Evolutionary conservation across 2,329 filamentous ascomycete genomes (phyloP).

Genomic region (Esteya vermicola): DNA sequence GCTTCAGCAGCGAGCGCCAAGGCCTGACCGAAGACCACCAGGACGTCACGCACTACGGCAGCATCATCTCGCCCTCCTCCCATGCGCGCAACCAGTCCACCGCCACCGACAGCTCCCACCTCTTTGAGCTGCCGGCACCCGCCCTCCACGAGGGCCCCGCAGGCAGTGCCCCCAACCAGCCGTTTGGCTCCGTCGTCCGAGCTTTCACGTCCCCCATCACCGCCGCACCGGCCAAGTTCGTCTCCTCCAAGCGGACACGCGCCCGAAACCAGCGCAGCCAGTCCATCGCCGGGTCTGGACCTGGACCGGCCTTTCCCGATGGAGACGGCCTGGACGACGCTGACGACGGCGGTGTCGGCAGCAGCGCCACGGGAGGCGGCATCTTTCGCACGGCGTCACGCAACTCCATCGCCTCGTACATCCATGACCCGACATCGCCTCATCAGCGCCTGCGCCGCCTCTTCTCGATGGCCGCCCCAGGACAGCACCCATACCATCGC

Average conservation of each 20-base stretch:
- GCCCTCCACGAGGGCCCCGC: slow-evolving; percentile 33
- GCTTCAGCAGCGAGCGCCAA: slow-evolving; percentile 20
- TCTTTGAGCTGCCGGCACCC: slow-evolving; percentile 39
- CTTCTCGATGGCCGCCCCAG: slow-evolving; percentile 23
- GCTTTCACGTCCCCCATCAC: too few species aligned
- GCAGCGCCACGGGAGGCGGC: slow-evolving; percentile 20
- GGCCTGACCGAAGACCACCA: slow-evolving; percentile 23
- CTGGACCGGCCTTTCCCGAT: too few species aligned
- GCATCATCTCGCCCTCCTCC: slow-evolving; percentile 30
- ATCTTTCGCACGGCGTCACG: background rate
- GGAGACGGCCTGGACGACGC: background rate
- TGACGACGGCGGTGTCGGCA: slow-evolving; percentile 10
- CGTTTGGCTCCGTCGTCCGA: too few species aligned
- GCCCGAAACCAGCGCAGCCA: slow-evolving; percentile 17
- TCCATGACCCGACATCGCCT: slow-evolving; percentile 12
- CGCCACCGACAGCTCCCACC: slow-evolving; percentile 10
- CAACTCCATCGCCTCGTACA: background rate
- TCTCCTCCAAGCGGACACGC: background rate
- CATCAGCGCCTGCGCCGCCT: slow-evolving; percentile 22
- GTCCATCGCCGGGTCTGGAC: too few species aligned
- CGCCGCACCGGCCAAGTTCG: too few species aligned
- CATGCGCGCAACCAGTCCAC: slow-evolving; percentile 13
- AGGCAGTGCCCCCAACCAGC: too few species aligned
- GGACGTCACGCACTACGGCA: slow-evolving; percentile 34
- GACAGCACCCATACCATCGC: slow-evolving; percentile 9